Conservation (phyloP, 176 grass and related monocot species). For the Hordeum marinum region DNA sequence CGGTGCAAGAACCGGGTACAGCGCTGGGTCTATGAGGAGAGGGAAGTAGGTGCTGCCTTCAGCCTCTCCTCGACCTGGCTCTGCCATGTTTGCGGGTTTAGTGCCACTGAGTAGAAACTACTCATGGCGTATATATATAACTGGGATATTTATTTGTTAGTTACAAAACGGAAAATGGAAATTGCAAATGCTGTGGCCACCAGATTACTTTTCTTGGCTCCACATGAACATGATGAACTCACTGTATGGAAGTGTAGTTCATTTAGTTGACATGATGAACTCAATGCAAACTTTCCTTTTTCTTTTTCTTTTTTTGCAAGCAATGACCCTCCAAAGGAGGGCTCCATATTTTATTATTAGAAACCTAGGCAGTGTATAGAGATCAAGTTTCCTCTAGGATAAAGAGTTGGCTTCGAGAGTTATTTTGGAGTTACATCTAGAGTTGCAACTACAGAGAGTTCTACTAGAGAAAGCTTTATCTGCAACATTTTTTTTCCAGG, state of each 20-base stretch:
- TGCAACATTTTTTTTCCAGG: no score
- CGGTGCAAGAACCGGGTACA: not conserved
- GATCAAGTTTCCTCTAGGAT: no score
- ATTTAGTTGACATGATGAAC: not conserved
- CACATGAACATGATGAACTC: not conserved
- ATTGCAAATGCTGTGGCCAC: not conserved
- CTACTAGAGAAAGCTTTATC: no score
- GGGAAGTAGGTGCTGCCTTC: conserved; percentile 95
- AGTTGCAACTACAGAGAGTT: no score
- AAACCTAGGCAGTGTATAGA: no score
- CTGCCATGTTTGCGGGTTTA: not conserved
- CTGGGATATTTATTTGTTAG: not conserved
- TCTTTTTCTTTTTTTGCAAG: no score
- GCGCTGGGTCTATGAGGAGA: conserved; percentile 57
- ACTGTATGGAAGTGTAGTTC: not conserved
- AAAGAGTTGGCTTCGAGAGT: no score
- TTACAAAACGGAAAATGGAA: not conserved
- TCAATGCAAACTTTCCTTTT: no score
- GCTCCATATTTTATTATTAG: no score
- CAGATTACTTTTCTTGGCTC: not conserved
- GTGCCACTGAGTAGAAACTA: conserved; percentile 15
- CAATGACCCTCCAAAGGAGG: no score
- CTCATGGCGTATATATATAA: conserved; percentile 11
- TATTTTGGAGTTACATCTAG: no score
- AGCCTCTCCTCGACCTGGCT: conserved; percentile 67